Base-by-base conservation (phyloP, 2,329 filamentous ascomycete genomes). In the Aureobasidium sp. region DNA sequence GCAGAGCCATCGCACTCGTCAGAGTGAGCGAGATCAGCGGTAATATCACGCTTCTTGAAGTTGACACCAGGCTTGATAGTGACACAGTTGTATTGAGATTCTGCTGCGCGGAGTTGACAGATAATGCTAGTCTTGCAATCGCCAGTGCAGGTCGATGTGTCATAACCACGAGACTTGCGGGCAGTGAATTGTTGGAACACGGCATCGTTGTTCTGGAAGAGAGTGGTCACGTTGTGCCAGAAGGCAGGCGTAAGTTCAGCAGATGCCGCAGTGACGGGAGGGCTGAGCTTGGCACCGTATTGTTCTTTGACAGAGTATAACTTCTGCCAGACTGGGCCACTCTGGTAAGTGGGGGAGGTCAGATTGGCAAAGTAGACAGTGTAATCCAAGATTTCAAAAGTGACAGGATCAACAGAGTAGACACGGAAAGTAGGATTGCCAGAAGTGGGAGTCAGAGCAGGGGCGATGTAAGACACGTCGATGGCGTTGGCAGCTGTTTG, bases 391-490 rank as follows among this genome's bases (percentile, higher is more conserved):
- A 85, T 74, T 47, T 73, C 80, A 66, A 80, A 85, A 0, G 82
- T 84, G 9, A 76, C 77, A 0, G 83, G 80, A 67, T 85, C 82
- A 61, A 85, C 77, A 17, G 80, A 76, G 71, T 85, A 84, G 45
- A 85, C 77, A 52, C 81, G 79, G 71, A 85, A 85, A 3, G 82
- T 77, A 0, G 83, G 80, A 65, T 81, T 78, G 33, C 80, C 82
- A 0, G 78, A 81, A 1, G 76, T 82, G 0, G 82, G 83, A 7
- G 81, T 81, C 67, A 85, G 72, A 1, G 78, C 81, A 1, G 81
- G 81, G 0, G 76, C 77, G 49, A 85, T 77, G 67, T 84, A 84
- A 3, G 79, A 81, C n/a, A 79, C 75, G 35, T 77, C 76, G 11
- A 75, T 70, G 1, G 82, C 82, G 53, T 76, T 79, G 9, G 72